Evolutionary conservation across 1,139 yeast genomes (phyloP).

Genomic region (Blastobotrys elegans): DNA sequence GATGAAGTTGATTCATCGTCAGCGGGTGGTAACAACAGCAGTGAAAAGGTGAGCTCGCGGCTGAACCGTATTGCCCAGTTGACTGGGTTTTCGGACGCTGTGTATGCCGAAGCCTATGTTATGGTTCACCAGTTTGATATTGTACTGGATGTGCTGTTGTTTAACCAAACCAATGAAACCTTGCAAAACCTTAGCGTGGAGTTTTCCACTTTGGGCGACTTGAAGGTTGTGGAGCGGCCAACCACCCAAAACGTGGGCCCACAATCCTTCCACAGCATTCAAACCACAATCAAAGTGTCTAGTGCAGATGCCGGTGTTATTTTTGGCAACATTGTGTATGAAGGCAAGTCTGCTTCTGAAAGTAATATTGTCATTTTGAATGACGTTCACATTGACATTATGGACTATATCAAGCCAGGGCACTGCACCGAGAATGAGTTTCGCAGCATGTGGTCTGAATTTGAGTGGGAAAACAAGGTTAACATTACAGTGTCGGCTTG

Average conservation of each 20-base stretch:
- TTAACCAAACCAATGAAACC: constrained; percentile 89
- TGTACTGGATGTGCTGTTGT: constrained; percentile 86
- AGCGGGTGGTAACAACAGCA: constrained; percentile 47
- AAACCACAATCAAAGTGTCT: constrained; percentile 87
- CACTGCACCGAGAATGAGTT: constrained; percentile 81
- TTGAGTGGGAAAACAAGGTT: constrained; percentile 99
- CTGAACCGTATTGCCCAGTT: constrained; percentile 85
- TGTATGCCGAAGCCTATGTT: constrained; percentile 94
- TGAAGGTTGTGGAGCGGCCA: constrained; percentile 91
- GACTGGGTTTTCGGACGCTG: constrained; percentile 97
- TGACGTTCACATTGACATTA: constrained; percentile 92
- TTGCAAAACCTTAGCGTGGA: constrained; percentile 89
- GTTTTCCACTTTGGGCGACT: constrained; percentile 93
- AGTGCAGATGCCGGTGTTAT: constrained; percentile 97
- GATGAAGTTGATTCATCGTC: constrained; percentile 39
- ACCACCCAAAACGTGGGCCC: constrained; percentile 92
- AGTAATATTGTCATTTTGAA: constrained; percentile 85
- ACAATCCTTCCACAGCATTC: constrained; percentile 88
- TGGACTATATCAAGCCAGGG: constrained; percentile 97
- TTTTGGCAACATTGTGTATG: constrained; percentile 94
- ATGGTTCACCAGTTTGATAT: constrained; percentile 96
- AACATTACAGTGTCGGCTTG: constrained; percentile 66
- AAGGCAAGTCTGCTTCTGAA: constrained; percentile 91
- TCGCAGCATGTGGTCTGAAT: constrained; percentile 98
- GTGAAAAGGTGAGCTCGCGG: constrained; percentile 66